Conservation (phyloP, 2,329 filamentous ascomycete species). For the Cylindrodendrum hubeiense region DNA sequence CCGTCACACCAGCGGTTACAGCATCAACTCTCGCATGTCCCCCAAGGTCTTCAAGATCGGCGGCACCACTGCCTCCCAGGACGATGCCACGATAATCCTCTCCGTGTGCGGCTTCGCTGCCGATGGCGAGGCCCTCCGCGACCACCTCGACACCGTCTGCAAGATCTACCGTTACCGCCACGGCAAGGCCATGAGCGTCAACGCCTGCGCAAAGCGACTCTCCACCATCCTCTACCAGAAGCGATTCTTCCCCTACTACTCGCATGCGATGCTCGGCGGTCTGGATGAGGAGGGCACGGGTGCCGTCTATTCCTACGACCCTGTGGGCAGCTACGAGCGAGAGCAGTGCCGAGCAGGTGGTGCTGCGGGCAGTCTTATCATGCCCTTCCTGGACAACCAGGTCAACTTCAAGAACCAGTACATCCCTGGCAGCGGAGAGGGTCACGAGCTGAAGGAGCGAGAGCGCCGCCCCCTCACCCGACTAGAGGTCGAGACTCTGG, state of each 20-base stretch:
- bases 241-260: constrained; percentile 99
- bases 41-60: constrained; percentile 99
- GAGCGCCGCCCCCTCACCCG: constrained; percentile 77
- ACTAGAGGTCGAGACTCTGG: constrained; percentile 83
- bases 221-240: constrained; percentile 97
- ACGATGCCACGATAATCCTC: constrained; percentile 87
- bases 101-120: constrained; percentile 97
- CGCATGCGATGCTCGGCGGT: constrained; percentile 92
- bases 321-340: constrained; percentile 96
- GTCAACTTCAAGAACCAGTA: constrained; percentile 99
- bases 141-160: constrained; percentile 92
- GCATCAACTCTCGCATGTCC: constrained; percentile 96
- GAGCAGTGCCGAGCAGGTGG: constrained; percentile 96
- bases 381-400: constrained; percentile 99
- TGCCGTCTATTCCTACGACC: constrained; percentile 97
- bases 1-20: constrained; percentile 94
- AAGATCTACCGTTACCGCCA: constrained; percentile 99
- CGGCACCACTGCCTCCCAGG: constrained; percentile 86
- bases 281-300: constrained; percentile 95
- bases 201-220: constrained; percentile 93
- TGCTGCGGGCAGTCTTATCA: constrained; percentile 93
- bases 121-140: constrained; percentile 92
- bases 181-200: constrained; percentile 94
- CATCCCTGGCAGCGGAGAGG: constrained; percentile 84
- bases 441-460: constrained; percentile 82